Evolutionary conservation across 176 grass and related monocot species (phyloP).

Genomic region (Coix lacrymajobi): DNA sequence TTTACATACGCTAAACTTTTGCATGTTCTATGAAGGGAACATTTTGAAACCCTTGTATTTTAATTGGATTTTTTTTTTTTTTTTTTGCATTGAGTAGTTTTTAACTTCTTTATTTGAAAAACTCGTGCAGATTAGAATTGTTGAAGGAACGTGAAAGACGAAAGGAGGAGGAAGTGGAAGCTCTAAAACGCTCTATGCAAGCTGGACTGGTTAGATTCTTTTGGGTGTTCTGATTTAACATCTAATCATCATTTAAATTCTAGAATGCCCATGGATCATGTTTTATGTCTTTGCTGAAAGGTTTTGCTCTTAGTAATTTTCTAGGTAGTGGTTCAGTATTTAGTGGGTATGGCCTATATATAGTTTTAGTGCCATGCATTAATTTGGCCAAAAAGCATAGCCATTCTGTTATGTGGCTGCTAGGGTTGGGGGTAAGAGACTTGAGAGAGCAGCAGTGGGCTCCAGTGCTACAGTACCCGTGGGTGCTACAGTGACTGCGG

Average conservation of each 20-base stretch:
- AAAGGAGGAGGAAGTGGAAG: constrained; percentile 86
- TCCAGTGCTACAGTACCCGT: too few relatives aligned
- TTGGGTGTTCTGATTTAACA: not conserved
- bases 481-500: too few relatives aligned
- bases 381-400: not conserved
- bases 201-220: constrained; percentile 81
- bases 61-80: not conserved
- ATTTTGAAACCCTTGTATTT: not conserved
- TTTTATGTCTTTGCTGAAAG: not conserved
- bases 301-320: not conserved
- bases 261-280: not conserved
- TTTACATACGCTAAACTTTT: not conserved
- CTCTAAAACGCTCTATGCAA: constrained; percentile 93
- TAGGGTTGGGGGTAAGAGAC: too few relatives aligned
- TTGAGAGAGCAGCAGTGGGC: too few relatives aligned
- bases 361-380: not conserved
- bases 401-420: too few relatives aligned
- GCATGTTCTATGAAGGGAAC: not conserved
- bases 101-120: not conserved
- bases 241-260: not conserved
- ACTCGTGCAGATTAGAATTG: constrained; percentile 62
- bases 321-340: not conserved
- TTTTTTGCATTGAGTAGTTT: not conserved
- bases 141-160: constrained; percentile 76
- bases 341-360: not conserved